phyloP scores from a whole-genome alignment of 148 eudicot species.

The Dianthus caryophyllus region DNA sequence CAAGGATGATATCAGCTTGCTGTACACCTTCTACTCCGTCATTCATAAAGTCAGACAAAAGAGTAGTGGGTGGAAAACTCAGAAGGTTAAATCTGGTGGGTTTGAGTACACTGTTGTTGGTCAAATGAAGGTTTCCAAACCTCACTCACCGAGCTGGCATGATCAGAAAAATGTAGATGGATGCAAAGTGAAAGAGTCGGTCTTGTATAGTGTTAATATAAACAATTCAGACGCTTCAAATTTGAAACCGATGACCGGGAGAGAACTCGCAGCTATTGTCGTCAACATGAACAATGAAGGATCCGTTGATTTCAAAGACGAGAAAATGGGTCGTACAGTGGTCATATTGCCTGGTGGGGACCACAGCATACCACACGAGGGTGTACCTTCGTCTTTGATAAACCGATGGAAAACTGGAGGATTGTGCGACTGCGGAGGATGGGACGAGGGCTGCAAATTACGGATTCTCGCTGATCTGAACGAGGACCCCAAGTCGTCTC shows the following conservation, averaged over 20 bases:
- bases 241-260: constrained; percentile 31
- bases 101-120: constrained; percentile 60
- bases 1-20: constrained; percentile 48
- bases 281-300: constrained; percentile 31
- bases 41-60: constrained; percentile 54
- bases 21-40: constrained; percentile 72
- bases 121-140: constrained; percentile 65
- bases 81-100: constrained; percentile 45
- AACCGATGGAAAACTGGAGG: constrained; percentile 85
- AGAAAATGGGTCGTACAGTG: constrained; percentile 24
- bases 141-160: constrained; percentile 25
- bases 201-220: constrained; percentile 46
- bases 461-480: constrained; percentile 39
- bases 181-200: constrained; percentile 40
- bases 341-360: constrained; percentile 73
- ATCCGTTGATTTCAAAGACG: constrained; percentile 15
- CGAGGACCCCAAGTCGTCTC: constrained; percentile 23
- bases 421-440: constrained; percentile 92
- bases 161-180: constrained; percentile 16
- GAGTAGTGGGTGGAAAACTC: constrained; percentile 60
- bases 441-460: constrained; percentile 89
- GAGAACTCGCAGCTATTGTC: constrained; percentile 67
- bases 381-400: constrained; percentile 67
- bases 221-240: constrained; percentile 27
- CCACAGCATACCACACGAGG: constrained; percentile 61